phyloP scores from a whole-genome alignment of 1,284 basidiomycete genomes.

The Anthracocystis setariae region DNA sequence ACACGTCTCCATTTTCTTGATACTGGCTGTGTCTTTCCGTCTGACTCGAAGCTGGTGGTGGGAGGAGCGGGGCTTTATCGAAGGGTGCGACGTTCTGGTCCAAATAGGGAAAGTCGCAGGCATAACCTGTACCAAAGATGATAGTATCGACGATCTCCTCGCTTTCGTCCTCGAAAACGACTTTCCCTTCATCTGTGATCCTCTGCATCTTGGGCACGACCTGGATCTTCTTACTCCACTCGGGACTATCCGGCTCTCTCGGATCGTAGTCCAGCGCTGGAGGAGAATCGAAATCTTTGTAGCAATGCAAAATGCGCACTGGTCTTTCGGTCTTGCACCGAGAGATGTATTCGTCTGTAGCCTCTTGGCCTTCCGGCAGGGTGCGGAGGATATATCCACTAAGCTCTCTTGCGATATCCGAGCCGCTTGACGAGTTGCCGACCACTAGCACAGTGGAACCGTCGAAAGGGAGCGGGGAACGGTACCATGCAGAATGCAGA shows the following conservation, averaged over 20 bases:
- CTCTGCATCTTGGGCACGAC: slow-evolving; percentile 52
- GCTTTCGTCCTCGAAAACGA: slow-evolving; percentile 33
- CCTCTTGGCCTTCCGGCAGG: slow-evolving; percentile 27
- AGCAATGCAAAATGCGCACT: slow-evolving; percentile 46
- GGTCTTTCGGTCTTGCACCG: not conserved
- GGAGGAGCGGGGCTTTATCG: slow-evolving; percentile 26
- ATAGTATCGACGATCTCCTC: slow-evolving; percentile 53
- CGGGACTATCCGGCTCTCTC: slow-evolving; percentile 37
- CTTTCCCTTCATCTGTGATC: slow-evolving; percentile 13
- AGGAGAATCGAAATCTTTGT: slow-evolving; percentile 46
- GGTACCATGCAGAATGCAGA: slow-evolving; percentile 70
- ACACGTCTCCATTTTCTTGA: slow-evolving; percentile 1
- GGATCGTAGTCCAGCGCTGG: slow-evolving; percentile 65
- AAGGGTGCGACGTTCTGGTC: slow-evolving; percentile 37
- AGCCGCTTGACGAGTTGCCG: slow-evolving; percentile 71
- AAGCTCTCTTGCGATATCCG: slow-evolving; percentile 71
- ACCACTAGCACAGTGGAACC: slow-evolving; percentile 70
- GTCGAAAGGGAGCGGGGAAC: slow-evolving; percentile 64
- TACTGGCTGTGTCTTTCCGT: not conserved
- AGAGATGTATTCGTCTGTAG: slow-evolving; percentile 20
- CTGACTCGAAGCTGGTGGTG: not conserved
- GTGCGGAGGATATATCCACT: slow-evolving; percentile 51
- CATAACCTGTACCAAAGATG: slow-evolving; percentile 66
- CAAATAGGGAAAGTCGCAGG: slow-evolving; percentile 54
- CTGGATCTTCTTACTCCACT: slow-evolving; percentile 55